These are phyloP conservation scores for Aspergillus chevalieri DNA, from an alignment of 2,329 filamentous ascomycete genomes.

Conservation along the genomic window DNA sequence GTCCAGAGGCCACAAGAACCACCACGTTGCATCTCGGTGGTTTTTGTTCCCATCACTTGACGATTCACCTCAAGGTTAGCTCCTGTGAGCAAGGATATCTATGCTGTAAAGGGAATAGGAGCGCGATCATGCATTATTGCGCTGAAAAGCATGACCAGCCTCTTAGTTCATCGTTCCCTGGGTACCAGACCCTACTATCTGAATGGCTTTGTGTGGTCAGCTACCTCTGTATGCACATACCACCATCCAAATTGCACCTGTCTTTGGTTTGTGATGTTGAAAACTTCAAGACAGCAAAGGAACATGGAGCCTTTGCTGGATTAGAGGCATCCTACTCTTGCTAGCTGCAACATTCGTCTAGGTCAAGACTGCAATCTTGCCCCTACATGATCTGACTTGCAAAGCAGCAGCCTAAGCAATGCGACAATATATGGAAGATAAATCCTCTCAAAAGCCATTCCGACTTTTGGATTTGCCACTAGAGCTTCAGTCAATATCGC, in stretches of 20 bases:
- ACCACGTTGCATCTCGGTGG: too few relatives aligned
- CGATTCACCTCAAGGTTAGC: not conserved
- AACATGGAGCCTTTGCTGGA: too few relatives aligned
- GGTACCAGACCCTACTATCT: not conserved
- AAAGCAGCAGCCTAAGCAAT: conserved; percentile 1
- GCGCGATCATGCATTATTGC: not conserved
- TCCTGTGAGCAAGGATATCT: not conserved
- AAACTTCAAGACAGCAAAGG: too few relatives aligned
- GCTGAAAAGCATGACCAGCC: conserved; percentile 1
- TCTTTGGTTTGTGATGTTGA: too few relatives aligned
- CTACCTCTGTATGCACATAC: not conserved
- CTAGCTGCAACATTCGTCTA: not conserved
- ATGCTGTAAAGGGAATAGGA: not conserved
- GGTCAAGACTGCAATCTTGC: not conserved
- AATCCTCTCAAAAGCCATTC: not conserved
- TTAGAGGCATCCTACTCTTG: not conserved
- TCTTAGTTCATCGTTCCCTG: not conserved
- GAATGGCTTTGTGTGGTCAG: not conserved
- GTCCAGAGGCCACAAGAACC: too few relatives aligned
- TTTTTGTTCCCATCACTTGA: too few relatives aligned
- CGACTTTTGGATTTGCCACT: conserved; percentile 1
- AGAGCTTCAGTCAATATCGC: not conserved
- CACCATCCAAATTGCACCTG: too few relatives aligned
- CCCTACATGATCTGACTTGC: not conserved
- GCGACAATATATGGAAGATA: not conserved